phyloP scores from a whole-genome alignment of 148 eudicot genomes.

The Rhododendron henanense region DNA sequence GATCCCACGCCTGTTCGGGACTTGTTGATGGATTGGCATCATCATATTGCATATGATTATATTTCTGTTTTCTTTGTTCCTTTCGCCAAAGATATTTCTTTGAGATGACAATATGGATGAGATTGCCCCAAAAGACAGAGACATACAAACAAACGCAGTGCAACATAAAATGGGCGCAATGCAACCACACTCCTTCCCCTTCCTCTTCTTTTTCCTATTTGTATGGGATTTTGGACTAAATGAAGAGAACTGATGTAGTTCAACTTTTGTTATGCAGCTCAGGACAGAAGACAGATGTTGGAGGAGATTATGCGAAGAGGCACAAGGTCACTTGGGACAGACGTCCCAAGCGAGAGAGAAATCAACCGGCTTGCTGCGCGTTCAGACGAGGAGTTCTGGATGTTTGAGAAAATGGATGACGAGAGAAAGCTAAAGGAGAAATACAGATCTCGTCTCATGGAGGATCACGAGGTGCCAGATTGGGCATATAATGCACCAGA shows the following conservation, averaged over 20 bases:
- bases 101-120: background rate
- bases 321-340: conserved; percentile 84
- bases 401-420: conserved; percentile 95
- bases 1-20: background rate
- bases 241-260: conserved; percentile 1
- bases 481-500: conserved; percentile 79
- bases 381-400: conserved; percentile 91
- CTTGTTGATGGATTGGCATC: background rate
- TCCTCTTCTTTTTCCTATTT: background rate
- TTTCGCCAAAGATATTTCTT: background rate
- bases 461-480: conserved; percentile 90
- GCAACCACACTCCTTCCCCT: background rate
- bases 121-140: background rate
- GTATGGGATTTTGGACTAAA: background rate
- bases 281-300: conserved; percentile 91
- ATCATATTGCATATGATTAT: background rate
- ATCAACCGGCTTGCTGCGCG: conserved; percentile 94
- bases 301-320: conserved; percentile 98
- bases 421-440: conserved; percentile 81
- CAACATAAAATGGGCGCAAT: background rate
- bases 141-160: background rate
- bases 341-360: conserved; percentile 95
- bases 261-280: conserved; percentile 58
- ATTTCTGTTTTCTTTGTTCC: background rate
- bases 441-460: conserved; percentile 86